Evolutionary conservation across 2,329 filamentous ascomycete genomes (phyloP), one percentile per base, ranked within the genome.

Genomic region (Aplosporella prunicola): DNA sequence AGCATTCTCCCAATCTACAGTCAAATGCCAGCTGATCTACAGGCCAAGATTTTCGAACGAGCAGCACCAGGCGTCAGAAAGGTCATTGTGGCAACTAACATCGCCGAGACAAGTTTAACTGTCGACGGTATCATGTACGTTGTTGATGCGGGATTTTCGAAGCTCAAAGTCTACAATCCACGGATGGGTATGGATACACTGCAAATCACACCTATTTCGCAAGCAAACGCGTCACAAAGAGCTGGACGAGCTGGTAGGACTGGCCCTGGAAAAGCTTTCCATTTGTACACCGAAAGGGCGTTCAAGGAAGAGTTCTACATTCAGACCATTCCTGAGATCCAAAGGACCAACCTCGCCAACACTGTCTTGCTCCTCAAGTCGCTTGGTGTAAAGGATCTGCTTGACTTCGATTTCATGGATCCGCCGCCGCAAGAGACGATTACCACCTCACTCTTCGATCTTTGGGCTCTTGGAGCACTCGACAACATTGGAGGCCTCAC

Each of bases 61-160:
- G 91, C 93, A 2, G 70, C 84, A 2, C 82, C 88, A 0, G 91
- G 91, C 1, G 88, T 94, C 4, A 79, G 91, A 41, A 98, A 98
- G 57, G 93, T 94, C 51, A 94, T 98, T 46, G 89, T 98, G 26
- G 91, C 93, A 1, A 98, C 91, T 20, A 98, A 98, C 52, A 98
- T 98, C 60, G 91, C 91, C 2, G 91, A 98, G 61, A 98, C 91
- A 0, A 94, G 87, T 69, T 68, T 98, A 64, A 98, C 91, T 0
- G 91, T 98, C 5, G 91, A 98, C 55, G 91, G 91, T 47, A 98
- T 98, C 62, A 96, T 96, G 81, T 98, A 94, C 52, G 91, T 98
- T 15, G 91, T 98, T 4, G 91, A 98, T 57, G 79, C 85, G 2
- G 91, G 91, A 1, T 98, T 89, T 60, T 93, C 87, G 2, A 98